These are phyloP conservation scores for Botryotinia convoluta DNA, from an alignment of 2,329 filamentous ascomycete genomes.

Conservation along the genomic window DNA sequence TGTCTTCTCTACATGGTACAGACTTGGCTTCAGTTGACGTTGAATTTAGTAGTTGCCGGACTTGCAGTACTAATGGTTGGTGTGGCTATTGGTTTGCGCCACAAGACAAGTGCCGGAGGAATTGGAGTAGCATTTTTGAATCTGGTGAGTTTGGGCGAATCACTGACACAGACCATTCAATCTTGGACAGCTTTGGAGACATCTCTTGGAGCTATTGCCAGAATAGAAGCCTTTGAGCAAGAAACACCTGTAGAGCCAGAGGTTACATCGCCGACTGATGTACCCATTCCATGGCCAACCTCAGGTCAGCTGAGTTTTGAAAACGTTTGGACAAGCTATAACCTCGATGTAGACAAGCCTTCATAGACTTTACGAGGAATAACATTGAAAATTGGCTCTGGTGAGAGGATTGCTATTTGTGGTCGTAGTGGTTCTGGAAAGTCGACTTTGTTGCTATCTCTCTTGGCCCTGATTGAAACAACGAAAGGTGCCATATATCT, in stretches of 20 bases:
- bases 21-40: constrained; percentile 54
- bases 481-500: not conserved
- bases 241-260: constrained; percentile 36
- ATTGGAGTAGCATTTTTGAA: constrained; percentile 28
- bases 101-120: constrained; percentile 23
- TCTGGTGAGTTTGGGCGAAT: constrained; percentile 26
- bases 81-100: constrained; percentile 24
- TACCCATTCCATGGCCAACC: constrained; percentile 27
- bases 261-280: constrained; percentile 15
- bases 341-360: not conserved
- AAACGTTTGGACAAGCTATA: not conserved
- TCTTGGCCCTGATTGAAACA: not conserved
- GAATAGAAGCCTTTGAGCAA: constrained; percentile 52
- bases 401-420: constrained; percentile 49
- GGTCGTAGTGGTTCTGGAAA: constrained; percentile 42
- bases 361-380: not conserved
- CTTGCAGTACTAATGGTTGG: constrained; percentile 30
- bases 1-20: constrained; percentile 58
- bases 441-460: not conserved
- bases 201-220: constrained; percentile 53
- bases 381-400: constrained; percentile 48
- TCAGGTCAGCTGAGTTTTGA: constrained; percentile 26
- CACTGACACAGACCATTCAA: constrained; percentile 22
- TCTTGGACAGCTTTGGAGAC: constrained; percentile 59
- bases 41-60: constrained; percentile 44